Base-by-base conservation (phyloP, 2,329 filamentous ascomycete species). In the Blastomyces gilchristii region DNA sequence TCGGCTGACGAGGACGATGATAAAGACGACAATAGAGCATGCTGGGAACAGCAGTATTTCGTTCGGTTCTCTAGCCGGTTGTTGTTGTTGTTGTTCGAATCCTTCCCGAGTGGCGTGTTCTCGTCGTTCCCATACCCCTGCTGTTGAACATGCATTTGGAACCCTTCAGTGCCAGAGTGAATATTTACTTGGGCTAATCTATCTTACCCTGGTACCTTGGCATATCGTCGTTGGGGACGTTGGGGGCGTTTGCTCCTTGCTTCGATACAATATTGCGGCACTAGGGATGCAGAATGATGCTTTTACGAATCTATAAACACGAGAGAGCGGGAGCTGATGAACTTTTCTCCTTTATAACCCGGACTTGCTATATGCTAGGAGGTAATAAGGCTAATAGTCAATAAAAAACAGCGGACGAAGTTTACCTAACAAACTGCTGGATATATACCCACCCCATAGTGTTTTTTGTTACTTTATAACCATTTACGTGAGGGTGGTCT, bases 1-100 rank as follows among this genome's bases (percentile, higher is more conserved):
- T 83, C 81, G 71, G 75, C 76, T 65, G 76, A 78, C 63, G 86
- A 89, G 71, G 87, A 87, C 72, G 84, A 86, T 63, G 83, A 83
- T 68, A 85, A 88, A 69, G 83, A 83, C 65, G 83, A 87, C 69
- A 86, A 88, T 83, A 80, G 79, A 79, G 70, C 9, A 12, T 43
- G 54, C 70, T 67, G 77, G 80, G 80, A 81, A 82, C 81, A 78
- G 18, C 18, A n/a, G 37, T 18, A 37, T 57, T 60, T 58, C 45
- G 9, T 39, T 39, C 37, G 37, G 34, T 63, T 14, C 9, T 31
- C 39, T 25, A 31, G 57, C 25, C 39, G 37, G 9, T 12, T 45
- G 8, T 45, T 31, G n/a, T 45, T 31, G n/a, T 22, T 22, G 28
- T 31, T 49, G 31, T 37, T 49, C 28, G 18, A 18, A 56, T 39